Evolutionary conservation across 1,284 basidiomycete species (phyloP).

Genomic region (Golubevia sp.): DNA sequence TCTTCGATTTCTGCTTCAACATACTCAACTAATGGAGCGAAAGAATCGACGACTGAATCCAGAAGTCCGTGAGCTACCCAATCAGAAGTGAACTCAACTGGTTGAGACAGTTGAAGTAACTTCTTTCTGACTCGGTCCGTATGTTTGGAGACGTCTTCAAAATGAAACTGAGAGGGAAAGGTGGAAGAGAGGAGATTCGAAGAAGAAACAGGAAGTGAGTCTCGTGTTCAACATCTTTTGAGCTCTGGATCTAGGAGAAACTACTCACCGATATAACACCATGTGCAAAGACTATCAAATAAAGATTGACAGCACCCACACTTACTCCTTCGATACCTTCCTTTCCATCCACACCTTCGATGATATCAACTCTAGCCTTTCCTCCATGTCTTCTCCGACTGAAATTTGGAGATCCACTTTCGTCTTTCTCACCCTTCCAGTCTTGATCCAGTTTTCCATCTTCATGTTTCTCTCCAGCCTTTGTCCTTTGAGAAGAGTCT

Average conservation of each 20-base stretch:
- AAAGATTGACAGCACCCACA: constrained; percentile 81
- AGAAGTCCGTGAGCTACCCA: constrained; percentile 94
- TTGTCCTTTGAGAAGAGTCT: constrained; percentile 5
- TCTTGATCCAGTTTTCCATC: background rate
- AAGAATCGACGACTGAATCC: constrained; percentile 92
- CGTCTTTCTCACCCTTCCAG: background rate
- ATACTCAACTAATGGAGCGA: constrained; percentile 82
- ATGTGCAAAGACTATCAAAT: constrained; percentile 85
- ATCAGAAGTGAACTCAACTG: constrained; percentile 66
- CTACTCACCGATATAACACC: constrained; percentile 81
- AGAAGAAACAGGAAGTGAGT: too few species aligned
- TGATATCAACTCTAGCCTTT: constrained; percentile 65
- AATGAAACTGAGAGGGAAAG: constrained; percentile 75
- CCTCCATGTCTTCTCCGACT: background rate
- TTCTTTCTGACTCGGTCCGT: constrained; percentile 77
- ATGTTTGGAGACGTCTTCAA: constrained; percentile 87
- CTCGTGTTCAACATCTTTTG: constrained; percentile 6
- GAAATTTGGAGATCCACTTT: constrained; percentile 1
- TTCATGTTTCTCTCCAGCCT: constrained; percentile 5
- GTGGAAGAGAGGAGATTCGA: background rate
- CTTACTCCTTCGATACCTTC: constrained; percentile 69
- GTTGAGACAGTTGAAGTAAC: constrained; percentile 49
- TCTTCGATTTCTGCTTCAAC: constrained; percentile 81
- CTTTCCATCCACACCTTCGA: constrained; percentile 67
- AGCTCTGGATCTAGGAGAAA: background rate